Evolutionary conservation across 345 rosid genomes (phyloP).

Genomic region (Aethionema arabicum): DNA sequence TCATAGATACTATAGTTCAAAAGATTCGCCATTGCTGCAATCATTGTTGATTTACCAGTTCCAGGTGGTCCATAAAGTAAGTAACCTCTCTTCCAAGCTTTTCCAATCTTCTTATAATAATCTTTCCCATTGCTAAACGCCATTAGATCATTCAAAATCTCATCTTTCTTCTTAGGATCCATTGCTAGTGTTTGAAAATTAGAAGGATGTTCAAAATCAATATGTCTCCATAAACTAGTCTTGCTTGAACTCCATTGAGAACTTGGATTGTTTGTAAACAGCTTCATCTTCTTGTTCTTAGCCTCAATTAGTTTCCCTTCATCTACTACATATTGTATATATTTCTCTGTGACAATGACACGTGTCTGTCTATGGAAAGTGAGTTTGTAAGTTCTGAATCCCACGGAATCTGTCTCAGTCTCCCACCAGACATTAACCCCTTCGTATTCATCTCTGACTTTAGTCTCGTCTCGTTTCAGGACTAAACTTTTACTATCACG

Average conservation of each 20-base stretch:
- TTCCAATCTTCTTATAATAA: slow-evolving; percentile 42
- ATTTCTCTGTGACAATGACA: slow-evolving; percentile 36
- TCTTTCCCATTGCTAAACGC: slow-evolving; percentile 42
- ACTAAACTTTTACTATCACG: slow-evolving; percentile 36
- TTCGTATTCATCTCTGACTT: slow-evolving; percentile 41
- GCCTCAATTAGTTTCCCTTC: slow-evolving; percentile 48
- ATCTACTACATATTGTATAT: slow-evolving; percentile 42
- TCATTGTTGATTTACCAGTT: slow-evolving; percentile 49
- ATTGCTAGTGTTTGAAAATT: slow-evolving; percentile 44
- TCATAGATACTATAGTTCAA: slow-evolving; percentile 44
- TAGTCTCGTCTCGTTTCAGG: slow-evolving; percentile 29
- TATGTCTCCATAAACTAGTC: slow-evolving; percentile 35
- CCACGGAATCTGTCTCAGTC: slow-evolving; percentile 30
- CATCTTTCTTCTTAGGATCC: slow-evolving; percentile 40
- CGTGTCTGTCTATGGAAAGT: slow-evolving; percentile 44
- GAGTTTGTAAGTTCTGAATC: slow-evolving; percentile 41
- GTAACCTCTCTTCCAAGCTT: slow-evolving; percentile 51
- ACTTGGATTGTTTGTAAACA: slow-evolving; percentile 51
- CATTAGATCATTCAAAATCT: slow-evolving; percentile 39
- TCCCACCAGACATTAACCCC: slow-evolving; percentile 54
- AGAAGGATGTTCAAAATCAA: slow-evolving; percentile 41
- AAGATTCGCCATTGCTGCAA: slow-evolving; percentile 48
- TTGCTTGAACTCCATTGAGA: slow-evolving; percentile 15
- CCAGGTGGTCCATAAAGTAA: slow-evolving; percentile 46
- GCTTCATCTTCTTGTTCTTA: slow-evolving; percentile 51